phyloP scores from a whole-genome alignment of 2,329 filamentous ascomycete genomes.

The Penicillium decumbens region DNA sequence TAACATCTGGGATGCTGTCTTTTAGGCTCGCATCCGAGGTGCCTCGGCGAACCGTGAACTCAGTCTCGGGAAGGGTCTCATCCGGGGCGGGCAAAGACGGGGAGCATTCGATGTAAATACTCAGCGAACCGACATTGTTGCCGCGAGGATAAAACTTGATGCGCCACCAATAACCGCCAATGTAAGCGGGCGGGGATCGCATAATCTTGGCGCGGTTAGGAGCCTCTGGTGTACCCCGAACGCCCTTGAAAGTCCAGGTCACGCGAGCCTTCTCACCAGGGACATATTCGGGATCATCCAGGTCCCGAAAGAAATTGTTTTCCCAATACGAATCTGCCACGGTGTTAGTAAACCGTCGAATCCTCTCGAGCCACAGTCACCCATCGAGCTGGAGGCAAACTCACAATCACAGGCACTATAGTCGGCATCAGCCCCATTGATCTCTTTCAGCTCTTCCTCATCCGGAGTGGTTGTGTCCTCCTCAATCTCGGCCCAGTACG shows the following conservation, averaged over 20 bases:
- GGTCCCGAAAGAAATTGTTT: constrained; percentile 50
- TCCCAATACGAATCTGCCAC: constrained; percentile 54
- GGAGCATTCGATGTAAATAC: constrained; percentile 60
- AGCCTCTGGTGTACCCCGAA: constrained; percentile 57
- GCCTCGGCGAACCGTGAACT: constrained; percentile 41
- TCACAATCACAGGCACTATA: constrained; percentile 53
- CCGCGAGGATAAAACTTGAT: constrained; percentile 62
- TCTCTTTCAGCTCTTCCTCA: constrained; percentile 56
- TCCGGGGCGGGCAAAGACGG: constrained; percentile 43
- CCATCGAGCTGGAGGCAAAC: constrained; percentile 13
- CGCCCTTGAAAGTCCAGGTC: constrained; percentile 55
- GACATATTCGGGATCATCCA: constrained; percentile 56
- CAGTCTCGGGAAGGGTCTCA: constrained; percentile 35
- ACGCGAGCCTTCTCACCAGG: constrained; percentile 53
- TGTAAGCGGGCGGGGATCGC: constrained; percentile 52
- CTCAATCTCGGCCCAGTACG: constrained; percentile 51
- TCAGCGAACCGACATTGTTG: constrained; percentile 55
- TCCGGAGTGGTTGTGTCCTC: constrained; percentile 55
- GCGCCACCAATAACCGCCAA: constrained; percentile 60
- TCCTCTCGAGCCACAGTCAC: not conserved
- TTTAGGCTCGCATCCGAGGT: constrained; percentile 35
- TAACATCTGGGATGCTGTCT: constrained; percentile 27
- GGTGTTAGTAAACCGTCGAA: constrained; percentile 1
- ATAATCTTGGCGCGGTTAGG: constrained; percentile 57
- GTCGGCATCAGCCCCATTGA: constrained; percentile 48